Conservation (phyloP, 1,284 basidiomycete genomes). For the Veloboletus limbatus region DNA sequence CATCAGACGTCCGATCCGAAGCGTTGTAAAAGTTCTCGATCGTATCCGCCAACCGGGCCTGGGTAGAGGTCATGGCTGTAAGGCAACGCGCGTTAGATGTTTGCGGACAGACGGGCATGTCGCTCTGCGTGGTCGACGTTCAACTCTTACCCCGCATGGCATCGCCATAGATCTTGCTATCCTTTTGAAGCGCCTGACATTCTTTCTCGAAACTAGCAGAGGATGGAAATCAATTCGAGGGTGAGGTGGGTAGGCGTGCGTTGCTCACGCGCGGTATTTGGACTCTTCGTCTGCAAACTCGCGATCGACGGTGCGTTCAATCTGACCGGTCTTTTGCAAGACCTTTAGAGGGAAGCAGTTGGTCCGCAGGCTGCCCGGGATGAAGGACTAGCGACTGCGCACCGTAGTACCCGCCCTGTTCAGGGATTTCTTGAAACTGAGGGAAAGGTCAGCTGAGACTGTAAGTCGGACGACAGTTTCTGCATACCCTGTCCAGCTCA, state of each 20-base stretch:
- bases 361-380: conserved; percentile 1
- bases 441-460: conserved; percentile 6
- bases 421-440: conserved; percentile 91
- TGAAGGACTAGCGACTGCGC: conserved; percentile 26
- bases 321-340: conserved; percentile 96
- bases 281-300: conserved; percentile 93
- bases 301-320: conserved; percentile 92
- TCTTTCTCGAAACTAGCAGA: conserved; percentile 86
- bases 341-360: conserved; percentile 45
- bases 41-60: conserved; percentile 93
- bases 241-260: not conserved
- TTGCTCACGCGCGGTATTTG: conserved; percentile 80
- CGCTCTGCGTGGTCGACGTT: too few species aligned
- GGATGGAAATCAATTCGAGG: conserved; percentile 1
- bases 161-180: conserved; percentile 93
- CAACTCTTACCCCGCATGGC: conserved; percentile 88
- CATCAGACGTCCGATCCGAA: conserved; percentile 80
- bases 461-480: not conserved
- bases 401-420: conserved; percentile 90
- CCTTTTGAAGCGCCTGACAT: conserved; percentile 88
- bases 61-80: conserved; percentile 88
- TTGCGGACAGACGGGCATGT: too few species aligned
- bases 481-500: conserved; percentile 51
- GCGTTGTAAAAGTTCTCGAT: conserved; percentile 92
- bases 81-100: too few species aligned